phyloP scores from a whole-genome alignment of 352 stramenopile species.

The Pythium vanterpoolii region DNA sequence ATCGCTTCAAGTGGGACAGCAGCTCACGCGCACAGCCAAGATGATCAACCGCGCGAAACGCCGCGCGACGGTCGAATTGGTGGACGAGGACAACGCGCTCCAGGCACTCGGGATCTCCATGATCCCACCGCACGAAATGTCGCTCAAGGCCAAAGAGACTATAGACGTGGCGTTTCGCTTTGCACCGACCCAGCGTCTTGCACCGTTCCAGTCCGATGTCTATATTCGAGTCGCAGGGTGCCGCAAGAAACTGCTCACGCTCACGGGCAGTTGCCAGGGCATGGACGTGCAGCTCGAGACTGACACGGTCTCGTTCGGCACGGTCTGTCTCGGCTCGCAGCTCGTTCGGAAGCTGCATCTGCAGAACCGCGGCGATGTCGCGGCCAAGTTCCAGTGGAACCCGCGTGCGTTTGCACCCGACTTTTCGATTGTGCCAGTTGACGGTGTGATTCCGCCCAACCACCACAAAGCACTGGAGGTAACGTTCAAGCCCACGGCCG shows the following conservation, averaged over 20 bases:
- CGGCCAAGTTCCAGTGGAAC: conserved; percentile 88
- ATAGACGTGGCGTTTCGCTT: conserved; percentile 77
- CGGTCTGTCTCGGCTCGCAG: conserved; percentile 85
- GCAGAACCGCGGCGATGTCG: conserved; percentile 90
- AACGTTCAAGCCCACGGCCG: conserved; percentile 76
- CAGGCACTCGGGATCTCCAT: conserved; percentile 52
- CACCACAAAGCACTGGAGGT: conserved; percentile 89
- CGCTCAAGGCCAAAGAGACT: conserved; percentile 74
- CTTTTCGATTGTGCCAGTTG: conserved; percentile 75
- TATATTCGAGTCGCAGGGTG: conserved; percentile 62
- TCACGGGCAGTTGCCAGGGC: conserved; percentile 87
- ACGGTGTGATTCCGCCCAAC: conserved; percentile 83
- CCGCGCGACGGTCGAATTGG: conserved; percentile 61
- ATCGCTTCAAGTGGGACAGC: conserved; percentile 78
- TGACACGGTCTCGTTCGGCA: conserved; percentile 88
- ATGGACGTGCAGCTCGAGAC: conserved; percentile 89
- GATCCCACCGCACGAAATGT: conserved; percentile 60
- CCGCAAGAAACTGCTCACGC: conserved; percentile 66
- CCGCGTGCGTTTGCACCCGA: conserved; percentile 65
- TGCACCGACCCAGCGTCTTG: conserved; percentile 56
- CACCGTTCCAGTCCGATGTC: conserved; percentile 63
- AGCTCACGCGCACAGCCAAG: conserved; percentile 61
- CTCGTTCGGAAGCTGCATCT: conserved; percentile 81
- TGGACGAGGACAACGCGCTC: conserved; percentile 37
- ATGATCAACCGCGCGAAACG: conserved; percentile 87